Conservation (phyloP, 1,284 basidiomycete genomes). For the Chiua sp. region DNA sequence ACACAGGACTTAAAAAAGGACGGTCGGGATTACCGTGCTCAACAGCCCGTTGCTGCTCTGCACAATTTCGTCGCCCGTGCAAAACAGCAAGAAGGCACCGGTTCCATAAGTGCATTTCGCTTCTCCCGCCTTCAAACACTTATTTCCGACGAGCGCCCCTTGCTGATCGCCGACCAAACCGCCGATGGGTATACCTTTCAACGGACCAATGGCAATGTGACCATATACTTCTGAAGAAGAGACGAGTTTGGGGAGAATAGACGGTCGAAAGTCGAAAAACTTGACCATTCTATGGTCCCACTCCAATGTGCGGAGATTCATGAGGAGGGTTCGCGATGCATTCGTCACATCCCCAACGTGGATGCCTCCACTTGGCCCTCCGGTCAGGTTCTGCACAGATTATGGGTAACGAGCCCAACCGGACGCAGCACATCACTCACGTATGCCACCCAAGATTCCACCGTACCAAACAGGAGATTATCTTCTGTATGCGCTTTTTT, state of each 20-base stretch:
- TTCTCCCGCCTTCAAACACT: conserved; percentile 84
- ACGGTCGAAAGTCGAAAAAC: conserved; percentile 86
- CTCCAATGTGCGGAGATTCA: conserved; percentile 81
- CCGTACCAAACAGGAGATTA: conserved; percentile 90
- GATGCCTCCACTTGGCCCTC: conserved; percentile 68
- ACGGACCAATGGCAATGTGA: conserved; percentile 66
- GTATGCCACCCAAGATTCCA: conserved; percentile 96
- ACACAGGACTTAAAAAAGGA: neutral
- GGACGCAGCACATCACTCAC: conserved; percentile 50
- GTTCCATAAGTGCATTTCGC: conserved; percentile 98
- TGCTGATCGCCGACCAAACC: conserved; percentile 98
- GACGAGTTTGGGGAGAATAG: conserved; percentile 87
- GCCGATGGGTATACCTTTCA: conserved; percentile 85
- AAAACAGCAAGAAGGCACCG: conserved; percentile 95
- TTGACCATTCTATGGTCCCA: conserved; percentile 88
- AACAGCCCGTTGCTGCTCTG: conserved; percentile 87
- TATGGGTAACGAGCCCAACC: conserved; percentile 7
- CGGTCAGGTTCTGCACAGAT: conserved; percentile 76
- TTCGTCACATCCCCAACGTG: conserved; percentile 97
- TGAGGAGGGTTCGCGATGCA: conserved; percentile 93
- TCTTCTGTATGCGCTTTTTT: conserved; percentile 82
- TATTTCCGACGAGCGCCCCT: conserved; percentile 96
- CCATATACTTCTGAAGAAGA: conserved; percentile 96
- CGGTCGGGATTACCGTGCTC: conserved; percentile 72
- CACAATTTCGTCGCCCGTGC: conserved; percentile 89